A percentile compares a stretch with the other conserved stretches of the same genome.
These are phyloP conservation scores for Crotalaria pallida DNA, from an alignment of 306 rosid species.

Conservation along the genomic window DNA sequence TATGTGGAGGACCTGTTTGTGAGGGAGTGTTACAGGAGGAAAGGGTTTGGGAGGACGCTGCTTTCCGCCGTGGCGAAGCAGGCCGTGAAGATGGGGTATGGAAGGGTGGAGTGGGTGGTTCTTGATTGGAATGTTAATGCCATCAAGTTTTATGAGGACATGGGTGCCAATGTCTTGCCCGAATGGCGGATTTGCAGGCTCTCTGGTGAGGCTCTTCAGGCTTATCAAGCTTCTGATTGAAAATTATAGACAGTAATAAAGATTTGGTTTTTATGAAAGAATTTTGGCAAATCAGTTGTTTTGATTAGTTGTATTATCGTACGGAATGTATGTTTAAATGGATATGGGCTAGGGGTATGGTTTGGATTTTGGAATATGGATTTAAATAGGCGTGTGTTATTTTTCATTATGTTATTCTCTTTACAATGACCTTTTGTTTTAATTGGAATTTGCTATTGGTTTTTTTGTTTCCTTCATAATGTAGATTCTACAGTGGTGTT, in stretches of 20 bases:
- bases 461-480: no score
- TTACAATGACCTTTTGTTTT: background rate
- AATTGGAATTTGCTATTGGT: background rate
- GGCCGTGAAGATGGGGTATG: slow-evolving; percentile 87
- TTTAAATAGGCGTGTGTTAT: background rate
- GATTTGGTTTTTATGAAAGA: background rate
- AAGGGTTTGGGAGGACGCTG: slow-evolving; percentile 63
- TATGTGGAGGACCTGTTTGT: slow-evolving; percentile 77
- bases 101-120: slow-evolving; percentile 86
- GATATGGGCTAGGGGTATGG: background rate
- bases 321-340: background rate
- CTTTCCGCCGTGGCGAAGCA: slow-evolving; percentile 72
- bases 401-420: background rate
- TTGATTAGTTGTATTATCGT: background rate
- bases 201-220: slow-evolving; percentile 59
- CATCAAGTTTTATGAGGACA: slow-evolving; percentile 62
- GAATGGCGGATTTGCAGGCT: slow-evolving; percentile 89
- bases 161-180: slow-evolving; percentile 70
- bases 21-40: slow-evolving; percentile 76
- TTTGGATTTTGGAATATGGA: background rate
- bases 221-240: slow-evolving; percentile 37
- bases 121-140: slow-evolving; percentile 84
- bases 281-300: background rate
- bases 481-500: background rate
- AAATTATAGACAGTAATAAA: no score